These are phyloP conservation scores for Centella asiatica DNA, from an alignment of 129 eudicot species.

Conservation along the genomic window DNA sequence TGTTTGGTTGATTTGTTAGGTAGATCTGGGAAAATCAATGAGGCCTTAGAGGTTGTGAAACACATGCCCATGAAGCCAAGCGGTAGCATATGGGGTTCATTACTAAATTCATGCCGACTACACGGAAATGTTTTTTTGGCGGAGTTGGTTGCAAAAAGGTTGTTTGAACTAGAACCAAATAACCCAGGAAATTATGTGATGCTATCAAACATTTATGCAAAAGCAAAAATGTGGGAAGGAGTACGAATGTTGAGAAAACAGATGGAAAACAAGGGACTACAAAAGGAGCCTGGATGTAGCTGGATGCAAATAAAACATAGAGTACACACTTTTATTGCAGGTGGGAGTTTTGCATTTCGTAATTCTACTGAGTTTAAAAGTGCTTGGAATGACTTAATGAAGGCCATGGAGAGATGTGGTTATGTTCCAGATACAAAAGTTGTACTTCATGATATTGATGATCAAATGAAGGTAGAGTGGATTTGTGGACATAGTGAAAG, in stretches of 20 bases:
- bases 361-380: slow-evolving; percentile 25
- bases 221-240: slow-evolving; percentile 42
- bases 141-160: slow-evolving; percentile 29
- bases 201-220: slow-evolving; percentile 56
- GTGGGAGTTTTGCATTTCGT: slow-evolving; percentile 27
- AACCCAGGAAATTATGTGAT: slow-evolving; percentile 45
- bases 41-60: slow-evolving; percentile 28
- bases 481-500: slow-evolving; percentile 60
- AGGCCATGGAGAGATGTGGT: slow-evolving; percentile 26
- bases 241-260: slow-evolving; percentile 39
- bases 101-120: slow-evolving; percentile 49
- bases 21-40: slow-evolving; percentile 31
- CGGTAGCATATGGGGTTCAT: slow-evolving; percentile 46
- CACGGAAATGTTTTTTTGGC: slow-evolving; percentile 33
- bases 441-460: slow-evolving; percentile 50
- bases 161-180: slow-evolving; percentile 41
- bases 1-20: slow-evolving; percentile 36
- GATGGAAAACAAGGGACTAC: slow-evolving; percentile 42
- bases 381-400: slow-evolving; percentile 18
- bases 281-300: slow-evolving; percentile 53
- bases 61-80: slow-evolving; percentile 37
- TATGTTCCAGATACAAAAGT: slow-evolving; percentile 29
- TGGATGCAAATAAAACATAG: slow-evolving; percentile 40
- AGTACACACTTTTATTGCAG: slow-evolving; percentile 34
- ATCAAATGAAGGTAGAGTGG: slow-evolving; percentile 39